These are phyloP conservation scores for Paramecium sonneborni DNA, from an alignment of 73 alveolate species.

Conservation along the genomic window DNA sequence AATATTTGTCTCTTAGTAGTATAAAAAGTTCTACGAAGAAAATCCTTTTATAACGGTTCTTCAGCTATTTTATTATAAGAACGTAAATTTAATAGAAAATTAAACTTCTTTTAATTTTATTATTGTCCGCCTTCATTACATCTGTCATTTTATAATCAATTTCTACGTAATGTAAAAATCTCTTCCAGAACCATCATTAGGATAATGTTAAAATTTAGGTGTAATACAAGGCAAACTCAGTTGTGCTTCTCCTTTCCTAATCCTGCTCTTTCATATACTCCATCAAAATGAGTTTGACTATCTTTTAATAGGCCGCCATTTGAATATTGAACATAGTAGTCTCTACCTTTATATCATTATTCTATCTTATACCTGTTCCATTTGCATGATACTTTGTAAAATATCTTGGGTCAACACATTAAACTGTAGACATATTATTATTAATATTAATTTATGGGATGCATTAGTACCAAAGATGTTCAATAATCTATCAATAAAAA, in stretches of 20 bases:
- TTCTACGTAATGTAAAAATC: neutral
- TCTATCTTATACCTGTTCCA: neutral
- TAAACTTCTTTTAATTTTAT: neutral
- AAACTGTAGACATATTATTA: neutral
- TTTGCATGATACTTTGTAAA: neutral
- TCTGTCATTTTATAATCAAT: neutral
- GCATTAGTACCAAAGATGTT: slow-evolving; percentile 36
- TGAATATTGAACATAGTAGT: neutral
- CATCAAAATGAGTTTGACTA: slow-evolving; percentile 29
- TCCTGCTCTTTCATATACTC: slow-evolving; percentile 1
- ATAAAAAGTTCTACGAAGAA: neutral
- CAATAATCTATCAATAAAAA: neutral
- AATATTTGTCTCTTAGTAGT: neutral
- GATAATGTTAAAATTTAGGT: neutral
- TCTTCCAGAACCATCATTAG: neutral
- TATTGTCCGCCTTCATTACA: neutral
- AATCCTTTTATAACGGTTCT: slow-evolving; percentile 2
- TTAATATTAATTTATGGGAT: slow-evolving; percentile 21
- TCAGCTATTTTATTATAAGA: neutral
- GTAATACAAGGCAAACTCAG: neutral
- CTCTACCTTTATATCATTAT: neutral
- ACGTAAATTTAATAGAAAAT: neutral
- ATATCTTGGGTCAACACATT: neutral
- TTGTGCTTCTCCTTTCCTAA: neutral
- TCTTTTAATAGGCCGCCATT: slow-evolving; percentile 22